Evolutionary conservation across 2,329 filamentous ascomycete species (phyloP).

Genomic region (Claviceps spartinae): DNA sequence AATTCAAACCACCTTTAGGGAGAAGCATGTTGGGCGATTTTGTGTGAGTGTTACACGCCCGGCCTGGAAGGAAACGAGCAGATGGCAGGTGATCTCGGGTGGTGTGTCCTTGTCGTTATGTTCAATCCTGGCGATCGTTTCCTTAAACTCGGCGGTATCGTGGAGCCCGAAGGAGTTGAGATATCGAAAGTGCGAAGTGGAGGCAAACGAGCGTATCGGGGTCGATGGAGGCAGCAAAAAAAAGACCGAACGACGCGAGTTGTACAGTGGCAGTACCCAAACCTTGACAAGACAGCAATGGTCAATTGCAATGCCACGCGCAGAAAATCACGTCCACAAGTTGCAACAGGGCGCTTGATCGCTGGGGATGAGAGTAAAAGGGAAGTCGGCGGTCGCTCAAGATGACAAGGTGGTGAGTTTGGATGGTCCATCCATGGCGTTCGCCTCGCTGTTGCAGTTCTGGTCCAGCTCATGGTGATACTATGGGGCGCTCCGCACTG

Average conservation of each 20-base stretch:
- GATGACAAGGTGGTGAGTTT: not conserved
- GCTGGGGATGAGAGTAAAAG: not conserved
- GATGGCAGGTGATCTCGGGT: not conserved
- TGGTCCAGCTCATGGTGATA: not conserved
- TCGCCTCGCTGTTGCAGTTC: not conserved
- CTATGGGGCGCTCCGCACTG: not conserved
- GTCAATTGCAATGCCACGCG: not conserved
- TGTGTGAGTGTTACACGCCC: constrained; percentile 4
- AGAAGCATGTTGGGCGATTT: constrained; percentile 58
- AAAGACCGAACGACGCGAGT: not conserved
- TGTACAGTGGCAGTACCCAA: not conserved
- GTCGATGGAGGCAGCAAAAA: not conserved
- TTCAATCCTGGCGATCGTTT: not conserved
- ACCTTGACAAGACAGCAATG: not conserved
- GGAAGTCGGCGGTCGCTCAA: not conserved
- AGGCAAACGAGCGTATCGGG: constrained; percentile 3
- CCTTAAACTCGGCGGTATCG: constrained; percentile 10
- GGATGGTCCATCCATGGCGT: not conserved
- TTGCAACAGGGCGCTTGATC: not conserved
- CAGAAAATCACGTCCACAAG: not conserved
- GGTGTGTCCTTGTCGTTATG: not conserved
- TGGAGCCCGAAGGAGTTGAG: not conserved
- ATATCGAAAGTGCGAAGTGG: constrained; percentile 1
- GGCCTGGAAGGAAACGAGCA: not conserved
- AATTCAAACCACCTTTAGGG: constrained; percentile 77